Evolutionary conservation across 306 rosid genomes (phyloP).

Genomic region (Lupinus albus): DNA sequence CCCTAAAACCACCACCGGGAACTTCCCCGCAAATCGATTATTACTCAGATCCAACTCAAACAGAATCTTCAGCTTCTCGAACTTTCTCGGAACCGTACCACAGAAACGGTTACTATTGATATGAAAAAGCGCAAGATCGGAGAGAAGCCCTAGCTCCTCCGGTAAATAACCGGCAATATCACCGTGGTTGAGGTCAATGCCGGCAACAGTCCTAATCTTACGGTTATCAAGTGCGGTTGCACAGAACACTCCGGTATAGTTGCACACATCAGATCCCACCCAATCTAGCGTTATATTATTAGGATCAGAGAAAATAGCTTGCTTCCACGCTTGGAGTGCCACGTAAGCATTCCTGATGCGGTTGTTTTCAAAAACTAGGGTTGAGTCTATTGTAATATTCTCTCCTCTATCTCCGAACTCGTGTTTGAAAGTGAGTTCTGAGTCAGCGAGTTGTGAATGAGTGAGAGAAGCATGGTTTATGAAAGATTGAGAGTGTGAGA

Average conservation of each 20-base stretch:
- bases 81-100: conserved; percentile 78
- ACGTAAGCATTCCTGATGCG: conserved; percentile 72
- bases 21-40: conserved; percentile 83
- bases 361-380: conserved; percentile 63
- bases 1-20: conserved; percentile 69
- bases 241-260: conserved; percentile 70
- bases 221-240: conserved; percentile 67
- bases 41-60: conserved; percentile 90
- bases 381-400: conserved; percentile 65
- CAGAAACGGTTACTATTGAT: conserved; percentile 87
- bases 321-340: conserved; percentile 81
- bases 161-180: conserved; percentile 97
- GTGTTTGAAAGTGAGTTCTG: conserved; percentile 61
- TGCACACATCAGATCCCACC: conserved; percentile 81
- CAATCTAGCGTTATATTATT: conserved; percentile 56
- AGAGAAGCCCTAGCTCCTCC: conserved; percentile 74
- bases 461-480: conserved; percentile 59
- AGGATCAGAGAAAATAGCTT: conserved; percentile 89
- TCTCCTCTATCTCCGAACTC: conserved; percentile 87
- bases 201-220: conserved; percentile 74
- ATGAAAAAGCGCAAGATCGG: conserved; percentile 80
- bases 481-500: background rate
- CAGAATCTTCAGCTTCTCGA: conserved; percentile 54
- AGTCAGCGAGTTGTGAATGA: conserved; percentile 61
- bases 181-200: conserved; percentile 91